Percentiles rank a stretch among this genome's conserved stretches.
Evolutionary conservation across 225 moss, liverwort and hornwort species (phyloP).

Genomic region (Neckera pumila): DNA sequence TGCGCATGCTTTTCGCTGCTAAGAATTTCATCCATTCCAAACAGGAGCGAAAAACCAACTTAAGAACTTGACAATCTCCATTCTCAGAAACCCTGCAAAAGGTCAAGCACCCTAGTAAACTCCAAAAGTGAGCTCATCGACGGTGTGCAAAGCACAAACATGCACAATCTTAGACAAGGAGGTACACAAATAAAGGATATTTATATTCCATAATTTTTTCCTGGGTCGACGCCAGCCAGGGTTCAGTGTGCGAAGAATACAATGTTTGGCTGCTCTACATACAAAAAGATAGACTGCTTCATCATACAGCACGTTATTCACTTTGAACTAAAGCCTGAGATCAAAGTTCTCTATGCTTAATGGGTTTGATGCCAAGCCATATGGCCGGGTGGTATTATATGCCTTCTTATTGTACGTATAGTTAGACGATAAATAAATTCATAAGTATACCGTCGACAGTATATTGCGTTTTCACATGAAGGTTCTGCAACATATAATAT

Average conservation of each 20-base stretch:
- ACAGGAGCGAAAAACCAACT: not conserved
- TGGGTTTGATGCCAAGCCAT: not conserved
- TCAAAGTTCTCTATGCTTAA: no score
- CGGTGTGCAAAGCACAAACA: not conserved
- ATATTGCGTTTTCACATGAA: not conserved
- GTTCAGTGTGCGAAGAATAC: not conserved
- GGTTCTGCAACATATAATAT: not conserved
- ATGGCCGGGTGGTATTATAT: no score
- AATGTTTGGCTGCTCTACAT: not conserved
- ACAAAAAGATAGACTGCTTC: not conserved
- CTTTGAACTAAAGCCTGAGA: not conserved
- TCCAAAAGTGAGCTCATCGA: not conserved
- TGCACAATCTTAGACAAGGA: not conserved
- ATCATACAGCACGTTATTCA: not conserved
- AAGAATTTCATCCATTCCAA: not conserved
- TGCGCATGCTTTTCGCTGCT: not conserved
- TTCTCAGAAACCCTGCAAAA: not conserved
- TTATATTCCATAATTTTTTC: not conserved
- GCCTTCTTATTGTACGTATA: not conserved
- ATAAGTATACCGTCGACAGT: not conserved
- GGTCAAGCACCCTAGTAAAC: not conserved
- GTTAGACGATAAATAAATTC: not conserved
- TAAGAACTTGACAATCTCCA: not conserved
- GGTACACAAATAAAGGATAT: not conserved
- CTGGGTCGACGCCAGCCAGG: not conserved